Evolutionary conservation across 2,329 filamentous ascomycete species (phyloP), one percentile per base, ranked within the genome.

Genomic region (Apiospora arundinis): DNA sequence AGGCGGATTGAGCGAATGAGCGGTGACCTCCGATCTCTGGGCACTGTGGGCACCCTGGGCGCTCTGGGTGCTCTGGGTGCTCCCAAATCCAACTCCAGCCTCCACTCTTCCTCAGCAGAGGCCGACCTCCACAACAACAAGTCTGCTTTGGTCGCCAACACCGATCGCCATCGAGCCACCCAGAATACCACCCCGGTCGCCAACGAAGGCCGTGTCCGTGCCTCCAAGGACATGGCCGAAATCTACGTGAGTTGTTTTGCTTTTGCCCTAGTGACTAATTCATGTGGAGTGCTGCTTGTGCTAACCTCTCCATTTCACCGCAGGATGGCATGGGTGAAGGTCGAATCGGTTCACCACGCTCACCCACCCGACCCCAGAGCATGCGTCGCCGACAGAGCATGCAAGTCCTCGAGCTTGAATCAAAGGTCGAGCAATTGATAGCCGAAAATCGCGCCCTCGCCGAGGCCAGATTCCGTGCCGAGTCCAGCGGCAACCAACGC

Each of bases 311-410:
- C 49, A 69, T 32, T 56, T 25, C 66, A 56, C 71, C 77, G 70
- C 85, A 98, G 95, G 95, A 97, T 89, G 95, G 94, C 84, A 95
- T 91, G 86, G 95, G 95, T 84, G 94, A 97, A 85, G 94, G 93
- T 83, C 93, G 89, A 80, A 89, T 93, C 80, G 92, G 92, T 80
- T 97, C 95, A 81, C 95, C 95, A 79, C 91, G 93, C 78, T 98
- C 96, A 78, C 96, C 96, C 70, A 97, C 94, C 76, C 92, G 95
- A 83, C 95, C 96, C 77, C 94, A 95, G 80, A 98, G 95, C 86
- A 93, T 99, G 89, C 95, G 95, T 77, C 95, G 95, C 80, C 93
- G 95, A 80, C 96, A 97, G 83, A 98, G 95, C 87, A 95, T 98
- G 92, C 95, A 98, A 84, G 91, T 95, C 70, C 91, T 98, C 73